phyloP scores from a whole-genome alignment of 805 yeast species.

The Candida alai region DNA sequence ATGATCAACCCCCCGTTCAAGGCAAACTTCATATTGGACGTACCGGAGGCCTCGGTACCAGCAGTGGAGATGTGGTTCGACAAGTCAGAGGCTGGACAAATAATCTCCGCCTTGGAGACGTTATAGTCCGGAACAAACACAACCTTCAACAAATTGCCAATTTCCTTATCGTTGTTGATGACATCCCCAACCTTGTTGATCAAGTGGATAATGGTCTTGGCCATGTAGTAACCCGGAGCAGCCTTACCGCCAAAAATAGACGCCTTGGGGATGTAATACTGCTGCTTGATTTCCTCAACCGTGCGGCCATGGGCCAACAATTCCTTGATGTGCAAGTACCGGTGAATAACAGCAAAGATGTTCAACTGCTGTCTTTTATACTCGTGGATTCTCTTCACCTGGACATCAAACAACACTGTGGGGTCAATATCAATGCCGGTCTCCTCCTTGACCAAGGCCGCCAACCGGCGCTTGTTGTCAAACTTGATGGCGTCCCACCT shows the following conservation, averaged over 20 bases:
- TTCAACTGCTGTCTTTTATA: constrained; percentile 94
- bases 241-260: constrained; percentile 90
- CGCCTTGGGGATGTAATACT: constrained; percentile 68
- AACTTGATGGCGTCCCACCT: constrained; percentile 71
- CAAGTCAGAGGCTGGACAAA: constrained; percentile 84
- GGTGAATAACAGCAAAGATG: constrained; percentile 81
- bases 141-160: constrained; percentile 76
- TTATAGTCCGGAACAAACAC: constrained; percentile 89
- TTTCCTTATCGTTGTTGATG: constrained; percentile 71
- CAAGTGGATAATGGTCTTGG: constrained; percentile 83
- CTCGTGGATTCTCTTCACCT: constrained; percentile 93
- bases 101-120: constrained; percentile 89
- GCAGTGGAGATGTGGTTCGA: constrained; percentile 96
- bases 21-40: constrained; percentile 94
- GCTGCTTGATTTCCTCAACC: constrained; percentile 49
- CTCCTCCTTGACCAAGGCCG: constrained; percentile 59
- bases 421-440: constrained; percentile 69
- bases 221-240: constrained; percentile 98
- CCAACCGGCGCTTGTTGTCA: constrained; percentile 64
- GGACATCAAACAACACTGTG: constrained; percentile 78
- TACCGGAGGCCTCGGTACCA: constrained; percentile 96
- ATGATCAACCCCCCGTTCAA: constrained; percentile 90
- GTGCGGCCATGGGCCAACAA: constrained; percentile 48
- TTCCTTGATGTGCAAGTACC: constrained; percentile 74
- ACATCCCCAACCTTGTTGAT: constrained; percentile 78